Evolutionary conservation across 805 yeast species (phyloP).

Genomic region (Clavispora phyllophila): DNA sequence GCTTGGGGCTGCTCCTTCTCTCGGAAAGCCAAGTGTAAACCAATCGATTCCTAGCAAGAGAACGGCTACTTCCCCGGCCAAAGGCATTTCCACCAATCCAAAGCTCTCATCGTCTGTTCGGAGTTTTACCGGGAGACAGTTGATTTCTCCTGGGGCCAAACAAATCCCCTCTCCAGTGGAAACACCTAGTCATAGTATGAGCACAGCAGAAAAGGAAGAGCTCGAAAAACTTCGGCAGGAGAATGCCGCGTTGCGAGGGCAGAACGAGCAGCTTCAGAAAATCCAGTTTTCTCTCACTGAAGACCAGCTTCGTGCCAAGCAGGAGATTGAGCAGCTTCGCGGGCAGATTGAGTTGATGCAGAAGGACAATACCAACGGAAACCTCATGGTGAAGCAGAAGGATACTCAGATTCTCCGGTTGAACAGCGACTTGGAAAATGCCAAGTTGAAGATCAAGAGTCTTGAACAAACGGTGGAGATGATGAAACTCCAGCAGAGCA

Average conservation of each 20-base stretch:
- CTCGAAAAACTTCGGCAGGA: constrained; percentile 49
- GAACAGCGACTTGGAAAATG: constrained; percentile 56
- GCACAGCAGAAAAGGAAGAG: constrained; percentile 37
- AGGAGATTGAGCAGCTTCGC: constrained; percentile 22
- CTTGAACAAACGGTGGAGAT: constrained; percentile 43
- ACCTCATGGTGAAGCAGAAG: constrained; percentile 54
- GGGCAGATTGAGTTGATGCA: constrained; percentile 36
- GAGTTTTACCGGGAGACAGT: constrained; percentile 41
- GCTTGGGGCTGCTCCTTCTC: constrained; percentile 2
- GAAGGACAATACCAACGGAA: constrained; percentile 48
- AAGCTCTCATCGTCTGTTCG: constrained; percentile 22
- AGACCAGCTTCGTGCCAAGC: constrained; percentile 21
- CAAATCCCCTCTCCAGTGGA: constrained; percentile 5
- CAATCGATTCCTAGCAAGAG: constrained; percentile 57
- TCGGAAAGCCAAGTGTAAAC: constrained; percentile 4
- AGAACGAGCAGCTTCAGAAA: constrained; percentile 19
- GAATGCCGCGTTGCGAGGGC: constrained; percentile 40
- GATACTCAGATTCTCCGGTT: constrained; percentile 64
- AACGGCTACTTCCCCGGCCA: constrained; percentile 66
- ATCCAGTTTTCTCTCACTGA: constrained; percentile 19
- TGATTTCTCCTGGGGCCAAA: constrained; percentile 21
- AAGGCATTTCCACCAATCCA: constrained; percentile 30
- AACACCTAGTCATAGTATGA: background rate
- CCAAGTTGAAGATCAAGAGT: constrained; percentile 47
- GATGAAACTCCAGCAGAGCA: constrained; percentile 23